Evolutionary conservation across 1,284 basidiomycete species (phyloP), one percentile per base, ranked within the genome.

Genomic region (Naganishia liquefaciens): DNA sequence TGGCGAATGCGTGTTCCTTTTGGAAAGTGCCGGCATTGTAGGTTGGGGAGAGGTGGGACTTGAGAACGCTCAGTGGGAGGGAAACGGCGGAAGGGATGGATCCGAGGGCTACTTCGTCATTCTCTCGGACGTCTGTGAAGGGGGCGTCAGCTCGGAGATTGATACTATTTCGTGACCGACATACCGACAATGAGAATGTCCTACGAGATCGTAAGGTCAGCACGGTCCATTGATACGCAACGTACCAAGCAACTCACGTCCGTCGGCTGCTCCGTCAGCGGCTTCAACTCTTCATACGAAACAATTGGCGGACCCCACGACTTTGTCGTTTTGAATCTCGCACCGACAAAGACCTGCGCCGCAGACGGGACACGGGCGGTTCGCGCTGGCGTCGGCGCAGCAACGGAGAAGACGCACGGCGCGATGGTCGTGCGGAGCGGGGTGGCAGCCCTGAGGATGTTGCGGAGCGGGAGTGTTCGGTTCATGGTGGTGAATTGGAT

Each of bases 51-150:
- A 99, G 79, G 6, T 91, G 87, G 51, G 84, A 84, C 46, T 86
- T 80, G 61, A 99, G 84, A 23, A 84, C 83, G 4, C 90, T 90
- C 25, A 99, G 85, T 6, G 96, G 95, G 15, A 99, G 81, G 76
- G 95, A 94, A 72, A 99, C 93, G 5, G 94, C 86, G 13, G 91
- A 93, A 3, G 96, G 96, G 73, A 99, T 97, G 74, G 90, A 90
- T 30, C 96, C 95, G 76, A 95, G 90, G 2, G 89, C 84, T 40
- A 94, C 91, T 78, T 99, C 96, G 70, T 92, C 87, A 3, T 89
- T 89, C 78, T 99, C 96, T 37, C 96, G 88, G 7, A 99, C 94
- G 77, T 99, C 92, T 86, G 61, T 94, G 73, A 74, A 89, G 90
- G n/a, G n/a, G 39, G 33, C 7, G n/a, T 60, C 21, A 40, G 33